These are phyloP conservation scores for Phlebopus sp. DNA, from an alignment of 1,284 basidiomycete species.

Conservation along the genomic window DNA sequence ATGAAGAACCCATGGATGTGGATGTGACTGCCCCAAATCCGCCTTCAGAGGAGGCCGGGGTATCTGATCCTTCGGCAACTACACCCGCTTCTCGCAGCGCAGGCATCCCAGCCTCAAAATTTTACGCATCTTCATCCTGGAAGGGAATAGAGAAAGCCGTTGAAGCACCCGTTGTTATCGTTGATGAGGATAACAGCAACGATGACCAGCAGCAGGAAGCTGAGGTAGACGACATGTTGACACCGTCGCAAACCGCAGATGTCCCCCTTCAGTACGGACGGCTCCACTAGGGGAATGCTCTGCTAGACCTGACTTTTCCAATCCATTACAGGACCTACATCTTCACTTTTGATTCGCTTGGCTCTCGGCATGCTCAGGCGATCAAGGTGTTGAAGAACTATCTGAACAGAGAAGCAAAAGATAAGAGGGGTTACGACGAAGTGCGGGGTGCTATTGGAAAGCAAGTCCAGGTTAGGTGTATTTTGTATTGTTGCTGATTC, in stretches of 20 bases:
- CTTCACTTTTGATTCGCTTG: constrained; percentile 87
- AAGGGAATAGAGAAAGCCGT: constrained; percentile 10
- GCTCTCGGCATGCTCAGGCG: constrained; percentile 63
- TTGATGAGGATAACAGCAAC: constrained; percentile 25
- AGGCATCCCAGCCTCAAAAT: constrained; percentile 23
- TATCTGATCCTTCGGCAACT: constrained; percentile 4
- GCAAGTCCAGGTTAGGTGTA: constrained; percentile 43
- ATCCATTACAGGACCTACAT: constrained; percentile 61
- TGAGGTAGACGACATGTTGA: constrained; percentile 32
- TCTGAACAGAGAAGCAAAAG: constrained; percentile 74
- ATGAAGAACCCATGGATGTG: constrained; percentile 27
- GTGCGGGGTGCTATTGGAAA: constrained; percentile 44
- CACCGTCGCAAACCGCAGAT: constrained; percentile 13
- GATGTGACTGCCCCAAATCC: constrained; percentile 10
- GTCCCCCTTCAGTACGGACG: constrained; percentile 19
- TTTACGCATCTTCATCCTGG: constrained; percentile 33
- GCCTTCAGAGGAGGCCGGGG: not conserved
- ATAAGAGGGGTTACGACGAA: constrained; percentile 60
- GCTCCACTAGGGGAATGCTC: not conserved
- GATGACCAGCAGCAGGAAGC: constrained; percentile 33
- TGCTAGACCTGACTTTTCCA: not conserved
- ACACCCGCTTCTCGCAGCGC: constrained; percentile 3
- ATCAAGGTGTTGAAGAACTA: constrained; percentile 64
- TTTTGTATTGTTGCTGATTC: not conserved
- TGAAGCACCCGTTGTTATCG: constrained; percentile 1